Evolutionary conservation across 2,329 filamentous ascomycete genomes (phyloP).

Genomic region (Epichloe sp.): DNA sequence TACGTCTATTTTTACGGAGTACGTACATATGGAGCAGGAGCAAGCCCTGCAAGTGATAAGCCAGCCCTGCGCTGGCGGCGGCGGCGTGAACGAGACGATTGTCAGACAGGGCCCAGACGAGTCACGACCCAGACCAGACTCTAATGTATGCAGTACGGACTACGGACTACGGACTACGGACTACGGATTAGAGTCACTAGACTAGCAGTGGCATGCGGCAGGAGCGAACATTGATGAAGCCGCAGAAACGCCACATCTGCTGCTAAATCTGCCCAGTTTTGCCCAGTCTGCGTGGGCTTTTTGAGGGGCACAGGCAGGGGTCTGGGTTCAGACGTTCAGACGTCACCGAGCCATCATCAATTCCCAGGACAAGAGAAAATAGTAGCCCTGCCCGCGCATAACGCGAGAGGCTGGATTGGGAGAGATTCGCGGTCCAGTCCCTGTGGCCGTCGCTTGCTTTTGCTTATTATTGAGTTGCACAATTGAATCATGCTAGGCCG

Average conservation of each 20-base stretch:
- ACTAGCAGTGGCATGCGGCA: background rate
- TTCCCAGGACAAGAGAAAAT: background rate
- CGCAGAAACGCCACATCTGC: too few relatives aligned
- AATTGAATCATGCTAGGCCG: background rate
- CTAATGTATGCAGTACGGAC: too few relatives aligned
- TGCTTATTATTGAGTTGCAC: background rate
- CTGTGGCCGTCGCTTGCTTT: background rate
- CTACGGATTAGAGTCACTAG: background rate
- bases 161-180: too few relatives aligned
- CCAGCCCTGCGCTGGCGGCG: background rate
- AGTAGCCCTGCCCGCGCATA: background rate
- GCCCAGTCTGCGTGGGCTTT: too few relatives aligned
- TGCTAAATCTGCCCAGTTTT: too few relatives aligned
- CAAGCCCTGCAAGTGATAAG: too few relatives aligned
- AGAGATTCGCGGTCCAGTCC: background rate
- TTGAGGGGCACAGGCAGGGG: too few relatives aligned
- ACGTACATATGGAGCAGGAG: too few relatives aligned
- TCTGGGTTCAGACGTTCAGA: too few relatives aligned
- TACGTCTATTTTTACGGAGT: too few relatives aligned
- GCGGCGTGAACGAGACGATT: background rate
- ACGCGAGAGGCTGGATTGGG: background rate
- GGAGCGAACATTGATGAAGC: background rate
- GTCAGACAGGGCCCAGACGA: background rate
- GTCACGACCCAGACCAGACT: too few relatives aligned
- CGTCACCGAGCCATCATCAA: too few relatives aligned